Evolutionary conservation across 345 rosid genomes (phyloP).

Genomic region (Litchi chinensis): DNA sequence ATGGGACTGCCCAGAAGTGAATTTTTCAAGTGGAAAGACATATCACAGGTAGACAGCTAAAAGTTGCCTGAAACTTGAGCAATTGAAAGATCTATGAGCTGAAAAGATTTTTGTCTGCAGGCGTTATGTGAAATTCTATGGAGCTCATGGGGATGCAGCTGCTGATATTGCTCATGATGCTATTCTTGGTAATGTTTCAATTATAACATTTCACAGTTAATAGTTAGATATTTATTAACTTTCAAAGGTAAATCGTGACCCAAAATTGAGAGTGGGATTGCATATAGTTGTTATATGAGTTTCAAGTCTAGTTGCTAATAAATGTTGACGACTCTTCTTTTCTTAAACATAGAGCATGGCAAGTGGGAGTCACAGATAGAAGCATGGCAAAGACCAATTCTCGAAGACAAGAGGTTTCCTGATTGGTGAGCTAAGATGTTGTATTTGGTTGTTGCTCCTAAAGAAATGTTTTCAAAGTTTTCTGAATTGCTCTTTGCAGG

Average conservation of each 20-base stretch:
- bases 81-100: constrained; percentile 19
- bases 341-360: constrained; percentile 55
- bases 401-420: constrained; percentile 91
- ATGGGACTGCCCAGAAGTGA: constrained; percentile 93
- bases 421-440: constrained; percentile 59
- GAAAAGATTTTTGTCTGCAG: constrained; percentile 38
- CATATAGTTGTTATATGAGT: too few species aligned
- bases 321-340: constrained; percentile 8
- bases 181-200: constrained; percentile 54
- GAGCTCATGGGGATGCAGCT: constrained; percentile 69
- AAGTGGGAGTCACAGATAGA: constrained; percentile 82
- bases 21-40: constrained; percentile 62
- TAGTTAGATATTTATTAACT: neutral
- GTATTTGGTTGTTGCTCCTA: constrained; percentile 12
- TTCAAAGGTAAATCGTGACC: neutral
- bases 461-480: constrained; percentile 13
- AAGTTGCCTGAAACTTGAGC: neutral
- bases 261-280: too few species aligned
- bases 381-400: constrained; percentile 89
- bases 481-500: constrained; percentile 44
- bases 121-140: constrained; percentile 87
- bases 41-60: constrained; percentile 55
- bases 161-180: constrained; percentile 86
- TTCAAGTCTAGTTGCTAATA: neutral
- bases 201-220: neutral